Percentiles rank a stretch among this genome's conserved stretches.
Evolutionary conservation across 108 stramenopile species (phyloP).

Genomic region (Conticribra guillardii): DNA sequence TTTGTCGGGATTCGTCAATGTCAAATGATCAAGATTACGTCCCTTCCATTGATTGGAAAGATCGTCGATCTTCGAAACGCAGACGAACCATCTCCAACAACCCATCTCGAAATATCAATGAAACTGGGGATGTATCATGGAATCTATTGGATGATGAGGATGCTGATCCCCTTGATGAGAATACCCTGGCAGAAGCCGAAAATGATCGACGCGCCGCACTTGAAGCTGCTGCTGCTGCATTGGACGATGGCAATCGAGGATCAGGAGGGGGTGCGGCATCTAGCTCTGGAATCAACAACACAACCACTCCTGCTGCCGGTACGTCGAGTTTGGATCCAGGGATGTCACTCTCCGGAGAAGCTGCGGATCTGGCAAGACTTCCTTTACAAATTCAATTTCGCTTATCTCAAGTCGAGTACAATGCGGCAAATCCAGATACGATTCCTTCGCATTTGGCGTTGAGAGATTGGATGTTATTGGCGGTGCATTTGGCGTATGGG

Average conservation of each 20-base stretch:
- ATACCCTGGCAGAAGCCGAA: constrained; percentile 48
- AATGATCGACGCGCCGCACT: constrained; percentile 49
- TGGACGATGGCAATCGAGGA: constrained; percentile 47
- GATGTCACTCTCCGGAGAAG: constrained; percentile 47
- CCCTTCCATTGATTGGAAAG: constrained; percentile 51
- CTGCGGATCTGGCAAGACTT: constrained; percentile 63
- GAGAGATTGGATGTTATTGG: constrained; percentile 75
- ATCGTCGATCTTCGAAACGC: constrained; percentile 35
- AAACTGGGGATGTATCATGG: constrained; percentile 42
- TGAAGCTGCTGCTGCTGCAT: constrained; percentile 46
- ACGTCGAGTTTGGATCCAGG: constrained; percentile 28
- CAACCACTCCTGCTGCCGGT: not conserved
- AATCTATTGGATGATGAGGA: constrained; percentile 43
- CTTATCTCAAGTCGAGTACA: constrained; percentile 81
- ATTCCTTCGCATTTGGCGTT: constrained; percentile 70
- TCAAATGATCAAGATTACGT: constrained; percentile 21
- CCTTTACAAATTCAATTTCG: constrained; percentile 77
- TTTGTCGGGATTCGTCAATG: constrained; percentile 42
- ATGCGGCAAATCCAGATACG: constrained; percentile 54
- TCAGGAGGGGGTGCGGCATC: constrained; percentile 20
- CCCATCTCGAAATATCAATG: constrained; percentile 8
- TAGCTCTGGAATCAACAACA: constrained; percentile 4
- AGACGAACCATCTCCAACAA: constrained; percentile 11
- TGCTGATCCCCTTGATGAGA: constrained; percentile 40
- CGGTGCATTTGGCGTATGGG: constrained; percentile 60